Conservation (phyloP, 2,329 filamentous ascomycete genomes). For the Beauveria sp. region DNA sequence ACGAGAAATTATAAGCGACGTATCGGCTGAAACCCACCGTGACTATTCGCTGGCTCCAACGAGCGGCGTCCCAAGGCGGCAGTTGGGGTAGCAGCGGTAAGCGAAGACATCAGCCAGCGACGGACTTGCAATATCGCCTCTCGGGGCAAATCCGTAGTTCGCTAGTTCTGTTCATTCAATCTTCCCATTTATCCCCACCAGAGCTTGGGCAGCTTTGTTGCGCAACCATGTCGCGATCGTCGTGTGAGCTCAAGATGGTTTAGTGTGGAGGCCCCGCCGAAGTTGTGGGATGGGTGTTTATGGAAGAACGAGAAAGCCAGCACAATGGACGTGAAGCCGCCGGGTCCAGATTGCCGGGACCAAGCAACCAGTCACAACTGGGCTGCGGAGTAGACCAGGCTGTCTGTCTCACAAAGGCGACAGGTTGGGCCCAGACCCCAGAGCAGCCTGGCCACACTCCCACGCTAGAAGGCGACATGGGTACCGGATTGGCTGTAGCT, state of each 20-base stretch:
- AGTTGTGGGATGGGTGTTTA: not conserved
- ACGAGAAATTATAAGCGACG: no score
- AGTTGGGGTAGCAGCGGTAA: not conserved
- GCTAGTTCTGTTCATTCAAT: not conserved
- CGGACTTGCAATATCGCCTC: not conserved
- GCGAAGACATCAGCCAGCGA: not conserved
- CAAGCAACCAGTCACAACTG: slow-evolving; percentile 1
- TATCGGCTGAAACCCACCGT: no score
- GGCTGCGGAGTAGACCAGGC: slow-evolving; percentile 1
- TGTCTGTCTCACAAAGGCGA: slow-evolving; percentile 5
- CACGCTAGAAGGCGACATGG: not conserved
- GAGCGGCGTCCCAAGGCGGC: not conserved
- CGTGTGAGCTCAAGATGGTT: not conserved
- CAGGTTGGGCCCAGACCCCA: not conserved
- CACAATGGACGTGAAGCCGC: slow-evolving; percentile 2
- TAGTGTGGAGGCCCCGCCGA: not conserved
- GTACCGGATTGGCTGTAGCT: not conserved
- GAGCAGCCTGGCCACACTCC: not conserved
- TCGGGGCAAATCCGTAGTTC: not conserved
- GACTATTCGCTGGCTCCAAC: not conserved
- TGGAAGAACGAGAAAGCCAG: not conserved
- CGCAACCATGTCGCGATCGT: not conserved
- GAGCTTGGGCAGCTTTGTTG: not conserved
- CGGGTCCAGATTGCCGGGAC: slow-evolving; percentile 9
- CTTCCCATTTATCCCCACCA: not conserved